Evolutionary conservation across 2,329 filamentous ascomycete species (phyloP).

Genomic region (Mycosphaerella arachidis): DNA sequence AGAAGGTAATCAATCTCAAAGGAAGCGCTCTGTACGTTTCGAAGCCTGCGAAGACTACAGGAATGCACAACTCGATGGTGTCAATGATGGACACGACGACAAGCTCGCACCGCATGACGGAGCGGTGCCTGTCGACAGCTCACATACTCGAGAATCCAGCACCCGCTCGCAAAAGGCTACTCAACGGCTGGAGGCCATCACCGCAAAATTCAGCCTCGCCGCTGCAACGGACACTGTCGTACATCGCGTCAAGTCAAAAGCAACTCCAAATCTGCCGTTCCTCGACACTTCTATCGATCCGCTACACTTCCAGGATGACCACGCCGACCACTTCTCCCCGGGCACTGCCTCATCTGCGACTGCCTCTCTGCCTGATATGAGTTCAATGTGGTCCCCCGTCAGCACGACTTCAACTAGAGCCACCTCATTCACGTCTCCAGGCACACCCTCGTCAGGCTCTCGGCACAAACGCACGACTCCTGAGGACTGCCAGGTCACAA

Average conservation of each 20-base stretch:
- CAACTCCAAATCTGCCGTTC: slow-evolving; percentile 24
- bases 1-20: slow-evolving; percentile 6
- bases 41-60: slow-evolving; percentile 4
- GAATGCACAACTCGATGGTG: slow-evolving; percentile 23
- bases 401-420: slow-evolving; percentile 32
- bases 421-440: slow-evolving; percentile 31
- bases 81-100: slow-evolving; percentile 1
- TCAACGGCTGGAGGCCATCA: slow-evolving; percentile 17
- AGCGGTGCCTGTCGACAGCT: background rate
- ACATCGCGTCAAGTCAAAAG: slow-evolving; percentile 20
- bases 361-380: slow-evolving; percentile 9
- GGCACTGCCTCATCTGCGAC: slow-evolving; percentile 17
- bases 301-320: slow-evolving; percentile 6
- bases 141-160: background rate
- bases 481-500: slow-evolving; percentile 25
- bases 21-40: slow-evolving; percentile 28
- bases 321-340: slow-evolving; percentile 16
- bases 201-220: slow-evolving; percentile 21
- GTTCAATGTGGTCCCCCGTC: slow-evolving; percentile 26
- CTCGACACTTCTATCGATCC: slow-evolving; percentile 21
- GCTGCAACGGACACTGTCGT: slow-evolving; percentile 25
- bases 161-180: background rate
- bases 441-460: slow-evolving; percentile 21
- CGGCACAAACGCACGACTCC: slow-evolving; percentile 24
- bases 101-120: background rate